Conservation (phyloP, 23 red algal genomes). For the Gracilaria gracilis region DNA sequence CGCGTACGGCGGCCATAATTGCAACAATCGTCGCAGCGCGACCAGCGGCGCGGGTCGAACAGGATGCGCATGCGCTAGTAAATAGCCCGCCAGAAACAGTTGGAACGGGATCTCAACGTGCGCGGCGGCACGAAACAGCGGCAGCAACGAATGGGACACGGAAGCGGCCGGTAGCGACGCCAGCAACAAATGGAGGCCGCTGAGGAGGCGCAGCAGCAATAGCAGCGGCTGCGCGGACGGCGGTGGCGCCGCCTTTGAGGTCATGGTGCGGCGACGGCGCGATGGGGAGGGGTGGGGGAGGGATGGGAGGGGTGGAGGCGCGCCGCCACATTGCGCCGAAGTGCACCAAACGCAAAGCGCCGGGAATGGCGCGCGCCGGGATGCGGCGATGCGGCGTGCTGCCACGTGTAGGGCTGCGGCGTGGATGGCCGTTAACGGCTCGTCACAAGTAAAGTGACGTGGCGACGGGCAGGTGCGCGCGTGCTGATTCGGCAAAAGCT, state of each 20-base stretch:
- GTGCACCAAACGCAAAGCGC: no score
- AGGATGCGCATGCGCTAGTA: constrained; percentile 11
- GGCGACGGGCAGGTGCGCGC: no score
- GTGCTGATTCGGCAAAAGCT: no score
- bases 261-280: constrained; percentile 7
- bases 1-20: constrained; percentile 22
- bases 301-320: no score
- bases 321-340: no score
- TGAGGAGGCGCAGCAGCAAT: constrained; percentile 18
- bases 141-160: neutral
- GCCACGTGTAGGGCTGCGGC: constrained; percentile 16
- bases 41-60: neutral
- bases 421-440: neutral
- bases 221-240: constrained; percentile 25
- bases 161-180: neutral
- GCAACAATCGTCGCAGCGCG: neutral
- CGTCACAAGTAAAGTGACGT: neutral
- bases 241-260: neutral
- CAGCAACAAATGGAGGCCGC: constrained; percentile 23
- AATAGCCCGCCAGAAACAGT: constrained; percentile 14
- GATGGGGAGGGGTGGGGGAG: neutral
- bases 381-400: neutral
- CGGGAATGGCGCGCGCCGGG: neutral
- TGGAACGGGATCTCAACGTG: neutral
- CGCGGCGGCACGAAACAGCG: neutral